Evolutionary conservation across 177 flowering plant genomes (phyloP).

Genomic region (Vitis hybrid): DNA sequence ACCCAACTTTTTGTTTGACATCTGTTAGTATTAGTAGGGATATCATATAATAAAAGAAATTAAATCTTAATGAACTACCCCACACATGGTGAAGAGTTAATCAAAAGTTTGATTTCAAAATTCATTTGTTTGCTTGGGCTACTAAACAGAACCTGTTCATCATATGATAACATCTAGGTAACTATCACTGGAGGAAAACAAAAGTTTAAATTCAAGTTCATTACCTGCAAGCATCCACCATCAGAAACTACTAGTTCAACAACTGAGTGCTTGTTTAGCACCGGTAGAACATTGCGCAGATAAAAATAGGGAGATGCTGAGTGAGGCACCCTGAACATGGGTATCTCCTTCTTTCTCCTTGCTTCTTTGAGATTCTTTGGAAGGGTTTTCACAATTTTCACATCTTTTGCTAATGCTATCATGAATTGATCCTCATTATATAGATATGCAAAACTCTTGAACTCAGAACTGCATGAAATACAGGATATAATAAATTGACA

Average conservation of each 20-base stretch:
- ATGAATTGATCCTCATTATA: conserved; percentile 94
- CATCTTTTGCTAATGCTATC: conserved; percentile 69
- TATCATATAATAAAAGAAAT: too few relatives aligned
- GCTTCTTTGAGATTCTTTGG: conserved; percentile 82
- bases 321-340: conserved; percentile 59
- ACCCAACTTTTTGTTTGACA: too few relatives aligned
- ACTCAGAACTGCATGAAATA: conserved; percentile 62
- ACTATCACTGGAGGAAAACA: background rate
- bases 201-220: background rate
- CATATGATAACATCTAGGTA: background rate
- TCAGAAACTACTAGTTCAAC: conserved; percentile 80
- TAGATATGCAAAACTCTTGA: conserved; percentile 94
- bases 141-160: background rate
- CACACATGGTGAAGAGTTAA: too few relatives aligned
- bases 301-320: conserved; percentile 76
- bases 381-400: conserved; percentile 72
- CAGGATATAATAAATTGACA: conserved; percentile 3
- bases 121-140: too few relatives aligned
- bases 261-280: conserved; percentile 66
- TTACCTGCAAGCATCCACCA: conserved; percentile 98
- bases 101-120: too few relatives aligned
- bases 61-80: too few relatives aligned
- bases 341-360: conserved; percentile 81
- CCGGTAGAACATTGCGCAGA: conserved; percentile 68
- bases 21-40: too few relatives aligned